Percentiles rank a stretch among this genome's conserved stretches.
These are phyloP conservation scores for Forsythia suspensa DNA, from an alignment of 257 asterid species.

Conservation along the genomic window DNA sequence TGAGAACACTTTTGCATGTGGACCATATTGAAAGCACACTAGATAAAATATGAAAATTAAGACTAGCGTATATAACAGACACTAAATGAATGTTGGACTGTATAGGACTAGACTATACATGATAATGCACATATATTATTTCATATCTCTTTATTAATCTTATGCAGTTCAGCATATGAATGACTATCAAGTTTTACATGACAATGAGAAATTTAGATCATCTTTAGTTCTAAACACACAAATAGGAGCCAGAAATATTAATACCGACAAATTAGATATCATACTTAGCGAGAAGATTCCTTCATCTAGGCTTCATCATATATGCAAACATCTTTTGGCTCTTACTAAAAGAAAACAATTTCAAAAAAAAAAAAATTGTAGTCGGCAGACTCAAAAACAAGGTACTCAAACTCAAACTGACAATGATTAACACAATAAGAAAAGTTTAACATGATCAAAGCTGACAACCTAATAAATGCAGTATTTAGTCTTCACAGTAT, in stretches of 20 bases:
- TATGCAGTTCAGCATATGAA: background rate
- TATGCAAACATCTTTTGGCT: background rate
- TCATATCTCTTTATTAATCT: background rate
- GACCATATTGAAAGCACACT: too few species aligned
- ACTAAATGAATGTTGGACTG: too few species aligned
- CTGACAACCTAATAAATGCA: background rate
- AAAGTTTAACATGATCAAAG: background rate
- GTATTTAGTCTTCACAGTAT: constrained; percentile 1
- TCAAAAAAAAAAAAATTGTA: background rate
- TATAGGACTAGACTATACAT: too few species aligned
- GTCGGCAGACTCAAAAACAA: background rate
- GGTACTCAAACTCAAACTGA: background rate
- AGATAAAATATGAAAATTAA: too few species aligned
- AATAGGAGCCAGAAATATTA: too few species aligned
- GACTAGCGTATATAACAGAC: too few species aligned
- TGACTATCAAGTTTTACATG: background rate
- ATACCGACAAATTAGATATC: too few species aligned
- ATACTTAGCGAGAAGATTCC: background rate
- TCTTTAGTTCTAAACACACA: background rate
- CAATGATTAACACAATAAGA: background rate
- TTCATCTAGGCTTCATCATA: too few species aligned
- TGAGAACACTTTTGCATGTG: too few species aligned
- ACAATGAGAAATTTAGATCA: background rate
- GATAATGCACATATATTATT: too few species aligned
- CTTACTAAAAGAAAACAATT: too few species aligned